Evolutionary conservation across 2,329 filamentous ascomycete genomes (phyloP).

Genomic region (Colletotrichum sp.): DNA sequence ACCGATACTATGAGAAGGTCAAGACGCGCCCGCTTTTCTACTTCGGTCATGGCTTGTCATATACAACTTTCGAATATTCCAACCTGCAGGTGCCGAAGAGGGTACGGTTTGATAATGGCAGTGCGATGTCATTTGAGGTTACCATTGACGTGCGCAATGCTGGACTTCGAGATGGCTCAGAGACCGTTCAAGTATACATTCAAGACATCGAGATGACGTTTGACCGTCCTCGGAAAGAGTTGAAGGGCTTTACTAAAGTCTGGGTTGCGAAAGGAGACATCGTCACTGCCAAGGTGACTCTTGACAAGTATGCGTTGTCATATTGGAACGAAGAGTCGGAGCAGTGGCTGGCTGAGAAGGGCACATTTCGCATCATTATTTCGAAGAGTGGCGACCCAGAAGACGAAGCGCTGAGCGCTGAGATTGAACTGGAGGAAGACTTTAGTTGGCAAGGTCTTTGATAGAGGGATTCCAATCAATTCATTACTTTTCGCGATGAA

Average conservation of each 20-base stretch:
- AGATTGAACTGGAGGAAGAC: neutral
- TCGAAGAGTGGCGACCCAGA: neutral
- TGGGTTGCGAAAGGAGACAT: slow-evolving; percentile 50
- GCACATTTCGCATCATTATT: neutral
- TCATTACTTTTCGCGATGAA: fast-evolving
- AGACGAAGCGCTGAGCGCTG: neutral
- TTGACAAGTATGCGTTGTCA: neutral
- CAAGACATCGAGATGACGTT: slow-evolving; percentile 44
- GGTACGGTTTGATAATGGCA: neutral
- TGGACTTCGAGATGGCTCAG: neutral
- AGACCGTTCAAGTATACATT: slow-evolving; percentile 35
- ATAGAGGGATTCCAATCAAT: neutral
- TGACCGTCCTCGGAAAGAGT: slow-evolving; percentile 47
- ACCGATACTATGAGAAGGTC: slow-evolving; percentile 67
- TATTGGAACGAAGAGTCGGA: neutral
- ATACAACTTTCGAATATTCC: slow-evolving; percentile 61
- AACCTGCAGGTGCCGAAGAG: slow-evolving; percentile 30
- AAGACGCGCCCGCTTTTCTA: slow-evolving; percentile 59
- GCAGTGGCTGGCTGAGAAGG: neutral
- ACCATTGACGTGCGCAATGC: neutral
- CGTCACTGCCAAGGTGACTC: neutral
- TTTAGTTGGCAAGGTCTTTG: neutral
- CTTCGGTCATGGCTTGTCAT: slow-evolving; percentile 72
- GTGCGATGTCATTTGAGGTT: neutral
- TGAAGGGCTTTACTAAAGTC: slow-evolving; percentile 59